Conservation (phyloP, 1,284 basidiomycete genomes). For the Pseudozyma thailandica region DNA sequence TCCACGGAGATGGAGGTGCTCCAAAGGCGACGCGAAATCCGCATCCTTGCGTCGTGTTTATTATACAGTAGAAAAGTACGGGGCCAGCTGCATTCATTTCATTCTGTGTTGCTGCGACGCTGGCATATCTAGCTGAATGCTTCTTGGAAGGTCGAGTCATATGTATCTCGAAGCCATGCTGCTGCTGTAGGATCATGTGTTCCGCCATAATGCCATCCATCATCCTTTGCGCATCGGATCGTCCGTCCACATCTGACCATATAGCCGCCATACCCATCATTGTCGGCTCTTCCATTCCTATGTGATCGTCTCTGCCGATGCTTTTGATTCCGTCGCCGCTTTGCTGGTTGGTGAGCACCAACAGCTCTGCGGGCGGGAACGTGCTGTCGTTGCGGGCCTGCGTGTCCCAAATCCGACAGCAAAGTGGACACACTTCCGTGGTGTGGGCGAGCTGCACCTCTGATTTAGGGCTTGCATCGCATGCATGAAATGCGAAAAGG, state of each 20-base stretch:
- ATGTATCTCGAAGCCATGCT: background rate
- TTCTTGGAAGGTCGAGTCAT: slow-evolving; percentile 26
- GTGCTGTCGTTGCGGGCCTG: background rate
- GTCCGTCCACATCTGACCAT: too few species aligned
- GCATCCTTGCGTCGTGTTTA: too few species aligned
- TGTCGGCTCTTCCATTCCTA: background rate
- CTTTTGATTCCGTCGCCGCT: too few species aligned
- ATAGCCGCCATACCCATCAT: background rate
- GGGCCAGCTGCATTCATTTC: background rate
- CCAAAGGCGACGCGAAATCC: too few species aligned
- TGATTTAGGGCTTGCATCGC: background rate
- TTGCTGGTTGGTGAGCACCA: too few species aligned
- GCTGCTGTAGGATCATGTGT: background rate
- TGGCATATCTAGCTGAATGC: background rate
- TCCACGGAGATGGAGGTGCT: too few species aligned
- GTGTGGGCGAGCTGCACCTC: background rate
- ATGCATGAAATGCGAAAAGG: background rate
- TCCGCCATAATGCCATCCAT: too few species aligned
- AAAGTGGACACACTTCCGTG: background rate
- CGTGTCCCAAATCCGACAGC: background rate
- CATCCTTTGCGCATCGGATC: too few species aligned
- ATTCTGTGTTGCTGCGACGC: background rate
- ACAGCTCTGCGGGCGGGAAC: background rate
- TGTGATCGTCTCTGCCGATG: background rate
- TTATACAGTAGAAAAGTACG: background rate